These are phyloP conservation scores for Phytophthora cajani DNA, from an alignment of 352 stramenopile species.

Conservation along the genomic window DNA sequence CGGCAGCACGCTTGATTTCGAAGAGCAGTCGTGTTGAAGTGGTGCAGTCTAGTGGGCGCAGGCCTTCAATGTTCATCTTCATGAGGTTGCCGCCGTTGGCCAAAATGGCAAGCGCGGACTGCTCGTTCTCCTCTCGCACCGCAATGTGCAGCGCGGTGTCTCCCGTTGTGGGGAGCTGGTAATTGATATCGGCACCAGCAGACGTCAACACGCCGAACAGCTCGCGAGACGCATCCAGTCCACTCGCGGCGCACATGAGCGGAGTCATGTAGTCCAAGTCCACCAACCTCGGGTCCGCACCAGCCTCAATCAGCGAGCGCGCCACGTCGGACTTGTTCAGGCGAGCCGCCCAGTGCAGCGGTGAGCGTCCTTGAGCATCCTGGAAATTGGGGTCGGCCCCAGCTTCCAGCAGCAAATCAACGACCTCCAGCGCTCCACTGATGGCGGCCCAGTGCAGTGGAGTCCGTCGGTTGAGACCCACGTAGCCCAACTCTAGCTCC, in stretches of 20 bases:
- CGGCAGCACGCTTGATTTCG: conserved; percentile 81
- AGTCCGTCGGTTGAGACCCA: conserved; percentile 79
- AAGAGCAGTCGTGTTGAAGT: conserved; percentile 82
- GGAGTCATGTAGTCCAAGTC: conserved; percentile 77
- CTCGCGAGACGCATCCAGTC: conserved; percentile 48
- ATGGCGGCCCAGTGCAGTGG: conserved; percentile 83
- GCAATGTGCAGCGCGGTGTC: conserved; percentile 83
- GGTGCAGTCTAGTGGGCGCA: conserved; percentile 79
- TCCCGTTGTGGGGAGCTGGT: conserved; percentile 59
- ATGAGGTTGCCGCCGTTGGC: conserved; percentile 77
- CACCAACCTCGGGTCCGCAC: conserved; percentile 48
- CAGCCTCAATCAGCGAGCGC: conserved; percentile 48
- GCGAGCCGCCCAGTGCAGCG: conserved; percentile 81
- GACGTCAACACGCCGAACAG: conserved; percentile 62
- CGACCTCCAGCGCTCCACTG: conserved; percentile 59
- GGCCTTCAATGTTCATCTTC: conserved; percentile 71
- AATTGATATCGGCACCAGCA: conserved; percentile 79
- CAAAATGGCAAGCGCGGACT: conserved; percentile 72
- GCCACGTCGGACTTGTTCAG: conserved; percentile 67
- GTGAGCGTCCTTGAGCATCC: conserved; percentile 67
- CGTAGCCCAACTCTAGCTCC: conserved; percentile 81
- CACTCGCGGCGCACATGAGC: conserved; percentile 67
- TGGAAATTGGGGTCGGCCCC: conserved; percentile 81
- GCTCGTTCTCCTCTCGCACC: conserved; percentile 68
- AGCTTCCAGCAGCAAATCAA: conserved; percentile 74